Evolutionary conservation across 495 filamentous ascomycete species (phyloP).

Genomic region (Massariosphaeria phaeospora): DNA sequence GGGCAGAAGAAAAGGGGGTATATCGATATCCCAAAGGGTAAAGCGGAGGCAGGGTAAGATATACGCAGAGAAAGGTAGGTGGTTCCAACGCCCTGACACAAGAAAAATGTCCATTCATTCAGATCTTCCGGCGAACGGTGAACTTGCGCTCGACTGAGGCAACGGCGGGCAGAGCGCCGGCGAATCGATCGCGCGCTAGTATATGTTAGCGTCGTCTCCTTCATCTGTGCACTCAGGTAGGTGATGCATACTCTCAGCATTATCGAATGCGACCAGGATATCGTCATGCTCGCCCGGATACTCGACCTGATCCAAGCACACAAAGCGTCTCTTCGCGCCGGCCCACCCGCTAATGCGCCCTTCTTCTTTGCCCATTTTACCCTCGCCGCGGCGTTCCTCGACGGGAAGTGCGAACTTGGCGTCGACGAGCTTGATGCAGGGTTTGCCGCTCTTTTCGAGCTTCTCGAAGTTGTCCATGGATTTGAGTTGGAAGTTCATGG

Average conservation of each 20-base stretch:
- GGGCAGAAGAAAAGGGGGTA: no score
- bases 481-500: conserved; percentile 82
- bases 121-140: conserved; percentile 27
- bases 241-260: conserved; percentile 62
- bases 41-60: no score
- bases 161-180: conserved; percentile 37
- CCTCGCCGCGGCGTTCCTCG: conserved; percentile 29
- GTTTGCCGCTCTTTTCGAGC: conserved; percentile 60
- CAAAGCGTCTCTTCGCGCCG: conserved; percentile 59
- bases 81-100: no score
- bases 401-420: conserved; percentile 80
- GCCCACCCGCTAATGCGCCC: conserved; percentile 35
- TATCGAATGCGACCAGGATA: conserved; percentile 77
- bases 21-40: no score
- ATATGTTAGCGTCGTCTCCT: conserved; percentile 24
- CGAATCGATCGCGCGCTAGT: conserved; percentile 39
- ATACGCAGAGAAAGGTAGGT: no score
- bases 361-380: conserved; percentile 31
- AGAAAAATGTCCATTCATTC: no score
- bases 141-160: conserved; percentile 30
- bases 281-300: conserved; percentile 89
- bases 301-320: conserved; percentile 79
- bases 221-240: neutral
- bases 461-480: conserved; percentile 73
- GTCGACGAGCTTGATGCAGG: conserved; percentile 70